phyloP scores from a whole-genome alignment of 495 filamentous ascomycete genomes.

The Geoglossum glabrum region DNA sequence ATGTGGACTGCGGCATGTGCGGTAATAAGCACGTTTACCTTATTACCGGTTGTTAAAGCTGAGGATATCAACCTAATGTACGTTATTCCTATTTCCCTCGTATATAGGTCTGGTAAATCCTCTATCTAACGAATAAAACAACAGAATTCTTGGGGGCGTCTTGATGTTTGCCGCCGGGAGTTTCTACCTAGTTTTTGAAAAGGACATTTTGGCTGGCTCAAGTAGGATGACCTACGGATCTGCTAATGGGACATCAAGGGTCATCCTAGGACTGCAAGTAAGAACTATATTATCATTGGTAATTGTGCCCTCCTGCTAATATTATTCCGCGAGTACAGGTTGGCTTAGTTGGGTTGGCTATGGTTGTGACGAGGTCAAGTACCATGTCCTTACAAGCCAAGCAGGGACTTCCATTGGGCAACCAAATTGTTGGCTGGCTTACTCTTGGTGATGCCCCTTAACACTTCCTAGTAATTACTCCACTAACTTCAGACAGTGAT shows the following conservation, averaged over 20 bases:
- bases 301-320: not conserved
- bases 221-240: conserved; percentile 3
- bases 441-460: conserved; percentile 34
- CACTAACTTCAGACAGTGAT: conserved; percentile 26
- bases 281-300: conserved; percentile 3
- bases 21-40: conserved; percentile 77
- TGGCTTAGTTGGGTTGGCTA: conserved; percentile 67
- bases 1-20: conserved; percentile 62
- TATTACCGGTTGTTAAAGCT: conserved; percentile 68
- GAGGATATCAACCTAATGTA: conserved; percentile 67
- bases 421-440: conserved; percentile 72
- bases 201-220: conserved; percentile 34
- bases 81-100: conserved; percentile 13
- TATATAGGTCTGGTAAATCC: not conserved
- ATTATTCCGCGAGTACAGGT: conserved; percentile 21
- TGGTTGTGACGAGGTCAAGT: conserved; percentile 72
- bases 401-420: conserved; percentile 70
- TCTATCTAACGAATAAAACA: conserved; percentile 14
- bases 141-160: conserved; percentile 51
- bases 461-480: not conserved
- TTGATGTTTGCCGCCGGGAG: conserved; percentile 66
- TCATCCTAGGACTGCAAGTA: conserved; percentile 37
- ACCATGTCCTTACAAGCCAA: conserved; percentile 66
- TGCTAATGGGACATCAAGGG: conserved; percentile 15
- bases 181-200: conserved; percentile 66